These are phyloP conservation scores for Ogataea paraovalis DNA, from an alignment of 805 yeast species.

Conservation along the genomic window DNA sequence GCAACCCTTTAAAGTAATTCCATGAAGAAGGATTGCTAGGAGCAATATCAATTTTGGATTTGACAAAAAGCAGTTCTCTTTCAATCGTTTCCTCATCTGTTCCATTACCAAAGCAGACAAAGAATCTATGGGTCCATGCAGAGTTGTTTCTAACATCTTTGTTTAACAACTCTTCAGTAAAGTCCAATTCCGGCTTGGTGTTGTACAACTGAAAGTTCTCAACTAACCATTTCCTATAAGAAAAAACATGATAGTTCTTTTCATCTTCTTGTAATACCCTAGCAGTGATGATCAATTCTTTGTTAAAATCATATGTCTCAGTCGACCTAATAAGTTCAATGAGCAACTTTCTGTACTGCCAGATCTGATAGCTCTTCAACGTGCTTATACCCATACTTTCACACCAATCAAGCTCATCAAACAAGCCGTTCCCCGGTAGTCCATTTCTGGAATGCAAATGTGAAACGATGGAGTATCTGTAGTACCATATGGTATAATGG, in stretches of 20 bases:
- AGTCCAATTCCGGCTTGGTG: constrained; percentile 44
- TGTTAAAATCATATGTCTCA: constrained; percentile 28
- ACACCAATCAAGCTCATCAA: constrained; percentile 72
- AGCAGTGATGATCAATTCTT: constrained; percentile 64
- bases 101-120: constrained; percentile 36
- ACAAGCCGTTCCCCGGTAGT: constrained; percentile 24
- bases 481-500: constrained; percentile 88
- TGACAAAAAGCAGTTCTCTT: constrained; percentile 53
- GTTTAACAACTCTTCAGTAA: constrained; percentile 43
- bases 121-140: constrained; percentile 88
- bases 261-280: constrained; percentile 72
- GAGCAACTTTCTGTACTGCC: constrained; percentile 84
- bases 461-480: constrained; percentile 50
- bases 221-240: constrained; percentile 83
- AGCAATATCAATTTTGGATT: constrained; percentile 45
- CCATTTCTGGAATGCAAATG: constrained; percentile 25
- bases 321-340: constrained; percentile 31
- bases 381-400: constrained; percentile 69
- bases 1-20: constrained; percentile 73
- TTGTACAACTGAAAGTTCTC: constrained; percentile 47
- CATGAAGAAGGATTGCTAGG: constrained; percentile 85
- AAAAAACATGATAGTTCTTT: constrained; percentile 96
- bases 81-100: constrained; percentile 13
- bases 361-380: constrained; percentile 93
- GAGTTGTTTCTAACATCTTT: constrained; percentile 82